Evolutionary conservation across 2,329 filamentous ascomycete genomes (phyloP).

Genomic region (Fonsecaea multimorphosa): DNA sequence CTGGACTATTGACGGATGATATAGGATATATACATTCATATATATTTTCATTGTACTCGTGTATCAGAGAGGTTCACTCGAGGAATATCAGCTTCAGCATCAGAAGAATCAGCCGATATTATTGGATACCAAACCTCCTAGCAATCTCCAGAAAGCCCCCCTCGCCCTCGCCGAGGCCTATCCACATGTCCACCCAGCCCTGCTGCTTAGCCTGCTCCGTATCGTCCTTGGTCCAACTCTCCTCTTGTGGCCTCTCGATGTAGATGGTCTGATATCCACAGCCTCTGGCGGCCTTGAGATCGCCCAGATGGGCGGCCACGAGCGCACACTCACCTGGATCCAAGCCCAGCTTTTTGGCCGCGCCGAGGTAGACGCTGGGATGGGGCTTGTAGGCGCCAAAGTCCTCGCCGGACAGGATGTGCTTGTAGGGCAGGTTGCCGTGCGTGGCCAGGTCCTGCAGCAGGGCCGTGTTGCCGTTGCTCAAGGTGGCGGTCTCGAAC

Average conservation of each 20-base stretch:
- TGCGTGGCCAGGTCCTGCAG: conserved; percentile 67
- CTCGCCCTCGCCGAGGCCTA: conserved; percentile 55
- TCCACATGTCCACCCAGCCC: conserved; percentile 70
- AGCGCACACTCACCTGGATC: conserved; percentile 70
- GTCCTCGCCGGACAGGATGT: conserved; percentile 70
- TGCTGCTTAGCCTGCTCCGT: conserved; percentile 60
- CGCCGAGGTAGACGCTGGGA: conserved; percentile 69
- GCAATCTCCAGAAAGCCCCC: conserved; percentile 62
- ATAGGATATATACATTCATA: no score
- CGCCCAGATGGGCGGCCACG: conserved; percentile 76
- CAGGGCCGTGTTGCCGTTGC: conserved; percentile 74
- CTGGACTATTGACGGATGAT: neutral
- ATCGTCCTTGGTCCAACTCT: conserved; percentile 62
- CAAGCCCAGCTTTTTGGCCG: conserved; percentile 63
- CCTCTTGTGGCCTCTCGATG: conserved; percentile 71
- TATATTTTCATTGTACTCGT: no score
- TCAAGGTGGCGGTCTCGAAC: conserved; percentile 70
- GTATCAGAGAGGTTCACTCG: no score
- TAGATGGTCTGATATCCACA: conserved; percentile 74
- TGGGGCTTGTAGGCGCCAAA: conserved; percentile 79
- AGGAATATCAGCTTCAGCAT: no score
- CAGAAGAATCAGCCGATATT: neutral
- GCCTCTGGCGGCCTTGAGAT: conserved; percentile 69
- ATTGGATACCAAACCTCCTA: conserved; percentile 50
- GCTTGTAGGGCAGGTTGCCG: conserved; percentile 66